These are phyloP conservation scores for Pseudotsuga menziesii DNA, from an alignment of 75 land plant species.

Conservation along the genomic window DNA sequence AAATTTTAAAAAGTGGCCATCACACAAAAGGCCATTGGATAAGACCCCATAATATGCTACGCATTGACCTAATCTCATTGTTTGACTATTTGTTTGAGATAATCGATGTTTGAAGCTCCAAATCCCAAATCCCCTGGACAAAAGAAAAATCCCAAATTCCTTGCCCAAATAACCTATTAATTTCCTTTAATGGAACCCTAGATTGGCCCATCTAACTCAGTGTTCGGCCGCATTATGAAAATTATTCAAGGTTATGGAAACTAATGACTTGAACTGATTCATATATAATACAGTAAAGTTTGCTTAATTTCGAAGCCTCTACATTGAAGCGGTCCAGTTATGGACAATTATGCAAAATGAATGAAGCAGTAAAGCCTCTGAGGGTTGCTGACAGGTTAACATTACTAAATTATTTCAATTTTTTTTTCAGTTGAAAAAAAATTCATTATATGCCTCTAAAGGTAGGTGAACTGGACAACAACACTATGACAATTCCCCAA, in stretches of 20 bases:
- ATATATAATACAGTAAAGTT: constrained; percentile 15
- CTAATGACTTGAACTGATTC: constrained; percentile 17
- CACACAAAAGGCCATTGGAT: too few relatives aligned
- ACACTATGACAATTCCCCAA: constrained; percentile 15
- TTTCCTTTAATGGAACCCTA: constrained; percentile 22
- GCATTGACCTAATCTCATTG: too few relatives aligned
- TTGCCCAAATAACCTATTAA: background rate
- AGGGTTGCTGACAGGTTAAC: constrained; percentile 8
- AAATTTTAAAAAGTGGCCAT: too few relatives aligned
- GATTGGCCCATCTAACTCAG: constrained; percentile 14
- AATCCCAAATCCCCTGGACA: too few relatives aligned
- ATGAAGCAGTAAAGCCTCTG: constrained; percentile 14
- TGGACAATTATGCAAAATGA: constrained; percentile 15
- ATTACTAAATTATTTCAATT: constrained; percentile 17
- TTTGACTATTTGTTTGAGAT: too few relatives aligned
- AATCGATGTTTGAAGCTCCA: too few relatives aligned
- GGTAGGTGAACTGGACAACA: constrained; percentile 12
- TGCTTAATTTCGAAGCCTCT: constrained; percentile 17
- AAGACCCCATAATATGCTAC: too few relatives aligned
- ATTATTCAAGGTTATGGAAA: constrained; percentile 16
- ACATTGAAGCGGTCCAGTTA: constrained; percentile 22
- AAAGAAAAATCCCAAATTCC: too few relatives aligned
- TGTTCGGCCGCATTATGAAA: background rate
- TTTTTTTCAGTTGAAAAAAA: constrained; percentile 19
- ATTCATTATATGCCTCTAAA: constrained; percentile 15